Base-by-base conservation (phyloP, 139 green algal species). In the Nannochloris sp. region DNA sequence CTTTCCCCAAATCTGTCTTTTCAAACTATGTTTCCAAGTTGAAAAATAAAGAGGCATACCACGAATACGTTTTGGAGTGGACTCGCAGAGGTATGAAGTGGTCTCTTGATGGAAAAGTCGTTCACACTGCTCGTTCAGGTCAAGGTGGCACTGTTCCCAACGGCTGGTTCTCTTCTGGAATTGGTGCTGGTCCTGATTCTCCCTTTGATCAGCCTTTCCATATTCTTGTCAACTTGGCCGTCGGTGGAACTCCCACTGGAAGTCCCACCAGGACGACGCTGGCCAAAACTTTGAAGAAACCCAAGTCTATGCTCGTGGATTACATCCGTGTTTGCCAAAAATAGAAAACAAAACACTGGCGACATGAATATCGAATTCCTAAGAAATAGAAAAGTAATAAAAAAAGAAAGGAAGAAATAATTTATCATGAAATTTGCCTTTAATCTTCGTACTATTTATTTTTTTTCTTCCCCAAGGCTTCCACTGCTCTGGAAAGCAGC, bases 161-260 rank as follows among this genome's bases (percentile, higher is more conserved):
- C 19, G 56, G 56, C 30, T 64, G 56, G 56, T 64, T 64, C 24
- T 46, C 19, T 25, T 8, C 19, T n/a, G 19, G 24, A 10, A 12
- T 32, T 13, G 46, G 6, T 12, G 23, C 12, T 12, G 25, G 29
- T 12, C 30, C 30, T 25, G 60, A 68, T 31, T 54, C 62, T 3
- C 72, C 76, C 15, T 83, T 81, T 55, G 72, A 82, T 54, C 29
- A 64, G 53, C 74, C 68, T 27, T 77, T 77, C 36, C 64, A 83
- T 64, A 6, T 83, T n/a, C 65, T 80, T 34, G 45, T 83, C 23
- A 80, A 76, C 54, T 58, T 83, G 29, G 76, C 76, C 1, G 39
- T 83, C n/a, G 76, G 76, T 15, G 68, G 68, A 19, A 39, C 61
- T 10, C 74, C 55, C 35, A 57, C 47, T 15, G 47, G 47, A 33